phyloP scores from a whole-genome alignment of 768 basidiomycete genomes.

The Suillus fuscotomentosus region DNA sequence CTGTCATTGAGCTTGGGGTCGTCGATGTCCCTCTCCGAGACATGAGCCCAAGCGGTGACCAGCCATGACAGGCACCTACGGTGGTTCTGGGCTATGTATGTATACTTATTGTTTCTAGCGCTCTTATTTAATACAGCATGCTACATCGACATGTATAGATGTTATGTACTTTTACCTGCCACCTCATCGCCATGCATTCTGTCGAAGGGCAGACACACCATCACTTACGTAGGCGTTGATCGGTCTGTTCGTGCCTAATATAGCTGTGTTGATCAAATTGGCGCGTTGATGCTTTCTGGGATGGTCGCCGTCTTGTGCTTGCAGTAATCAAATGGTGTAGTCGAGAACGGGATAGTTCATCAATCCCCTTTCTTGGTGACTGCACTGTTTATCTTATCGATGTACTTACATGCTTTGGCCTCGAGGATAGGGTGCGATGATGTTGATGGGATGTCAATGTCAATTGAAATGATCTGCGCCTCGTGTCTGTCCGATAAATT shows the following conservation, averaged over 20 bases:
- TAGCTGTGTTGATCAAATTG: not conserved
- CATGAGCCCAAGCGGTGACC: not conserved
- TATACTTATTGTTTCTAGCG: not conserved
- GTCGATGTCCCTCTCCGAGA: slow-evolving; percentile 13
- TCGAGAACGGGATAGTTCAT: not conserved
- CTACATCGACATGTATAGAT: not conserved
- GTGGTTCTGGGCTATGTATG: not conserved
- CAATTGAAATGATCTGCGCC: not conserved
- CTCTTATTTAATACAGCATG: not conserved
- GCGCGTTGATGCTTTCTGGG: not conserved
- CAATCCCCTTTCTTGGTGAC: not conserved
- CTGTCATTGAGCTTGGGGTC: slow-evolving; percentile 34
- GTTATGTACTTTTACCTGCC: not conserved
- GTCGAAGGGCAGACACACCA: not conserved
- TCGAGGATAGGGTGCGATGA: not conserved
- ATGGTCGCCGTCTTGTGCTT: not conserved
- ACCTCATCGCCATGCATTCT: not conserved
- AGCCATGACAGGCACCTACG: not conserved
- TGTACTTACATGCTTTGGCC: not conserved
- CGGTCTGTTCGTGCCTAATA: not conserved
- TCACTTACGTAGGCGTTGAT: not conserved
- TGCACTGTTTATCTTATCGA: not conserved
- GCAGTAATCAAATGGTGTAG: not conserved
- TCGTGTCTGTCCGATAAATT: not conserved
- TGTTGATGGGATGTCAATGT: not conserved